phyloP scores from a whole-genome alignment of 2,329 filamentous ascomycete genomes.

The Lasiodiplodia sp. region DNA sequence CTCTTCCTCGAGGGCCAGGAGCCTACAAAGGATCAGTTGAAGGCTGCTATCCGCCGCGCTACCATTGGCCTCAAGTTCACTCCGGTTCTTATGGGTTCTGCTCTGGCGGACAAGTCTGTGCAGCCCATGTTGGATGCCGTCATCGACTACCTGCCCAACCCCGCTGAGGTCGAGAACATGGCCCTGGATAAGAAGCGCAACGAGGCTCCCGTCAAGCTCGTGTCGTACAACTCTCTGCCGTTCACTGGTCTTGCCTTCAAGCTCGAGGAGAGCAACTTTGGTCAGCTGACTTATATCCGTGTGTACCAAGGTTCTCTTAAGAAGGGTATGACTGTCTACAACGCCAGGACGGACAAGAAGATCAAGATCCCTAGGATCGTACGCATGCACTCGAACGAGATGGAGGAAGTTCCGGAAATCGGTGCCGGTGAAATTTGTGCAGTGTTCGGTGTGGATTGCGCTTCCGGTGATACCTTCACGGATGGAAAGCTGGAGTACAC shows the following conservation, averaged over 20 bases:
- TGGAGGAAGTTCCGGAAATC: slow-evolving; percentile 94
- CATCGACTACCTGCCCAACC: slow-evolving; percentile 94
- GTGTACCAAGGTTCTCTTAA: slow-evolving; percentile 93
- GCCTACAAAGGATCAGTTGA: slow-evolving; percentile 83
- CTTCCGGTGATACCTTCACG: slow-evolving; percentile 97
- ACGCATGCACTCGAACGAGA: slow-evolving; percentile 99
- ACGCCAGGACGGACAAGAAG: slow-evolving; percentile 93
- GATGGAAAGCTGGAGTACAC: slow-evolving; percentile 91
- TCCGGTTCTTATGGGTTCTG: slow-evolving; percentile 95
- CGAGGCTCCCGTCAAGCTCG: slow-evolving; percentile 83
- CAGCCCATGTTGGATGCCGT: slow-evolving; percentile 98
- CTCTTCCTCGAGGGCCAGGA: slow-evolving; percentile 87
- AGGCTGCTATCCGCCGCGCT: slow-evolving; percentile 86
- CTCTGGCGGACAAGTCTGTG: slow-evolving; percentile 90
- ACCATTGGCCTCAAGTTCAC: slow-evolving; percentile 92
- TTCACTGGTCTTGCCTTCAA: slow-evolving; percentile 98
- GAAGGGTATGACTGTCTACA: slow-evolving; percentile 91
- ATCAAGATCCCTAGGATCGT: slow-evolving; percentile 97
- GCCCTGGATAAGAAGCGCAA: slow-evolving; percentile 82
- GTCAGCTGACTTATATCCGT: slow-evolving; percentile 96
- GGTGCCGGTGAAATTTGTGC: slow-evolving; percentile 98
- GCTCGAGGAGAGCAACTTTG: slow-evolving; percentile 98
- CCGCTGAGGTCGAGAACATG: slow-evolving; percentile 84
- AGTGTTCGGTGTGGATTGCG: slow-evolving; percentile 97
- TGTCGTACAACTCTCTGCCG: slow-evolving; percentile 91